Percentiles rank a stretch among this genome's conserved stretches.
Evolutionary conservation across 208 protist genomes (phyloP).

Genomic region (Endotrypanum monterogeii): DNA sequence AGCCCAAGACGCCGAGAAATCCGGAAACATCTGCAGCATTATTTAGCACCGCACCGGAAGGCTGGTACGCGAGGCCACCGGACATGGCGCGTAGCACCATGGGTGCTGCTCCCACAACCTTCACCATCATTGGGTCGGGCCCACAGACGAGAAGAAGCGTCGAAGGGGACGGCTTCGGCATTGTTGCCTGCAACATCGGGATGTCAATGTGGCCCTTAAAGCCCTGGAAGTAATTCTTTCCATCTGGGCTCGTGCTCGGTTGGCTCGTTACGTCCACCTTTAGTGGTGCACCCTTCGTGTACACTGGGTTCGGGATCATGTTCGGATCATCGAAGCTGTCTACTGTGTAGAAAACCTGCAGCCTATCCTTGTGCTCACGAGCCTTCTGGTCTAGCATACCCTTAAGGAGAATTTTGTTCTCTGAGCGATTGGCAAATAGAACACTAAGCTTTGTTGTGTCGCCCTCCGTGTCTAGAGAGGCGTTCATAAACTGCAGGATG

Average conservation of each 20-base stretch:
- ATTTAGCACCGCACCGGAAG: constrained; percentile 72
- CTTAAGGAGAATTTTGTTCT: constrained; percentile 93
- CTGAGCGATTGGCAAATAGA: constrained; percentile 91
- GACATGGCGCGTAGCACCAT: constrained; percentile 73
- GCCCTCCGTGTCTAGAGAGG: constrained; percentile 73
- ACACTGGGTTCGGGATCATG: constrained; percentile 46
- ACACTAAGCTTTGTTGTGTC: constrained; percentile 87
- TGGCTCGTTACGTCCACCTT: constrained; percentile 41
- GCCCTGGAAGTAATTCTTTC: constrained; percentile 74
- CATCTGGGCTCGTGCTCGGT: constrained; percentile 41
- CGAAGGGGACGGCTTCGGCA: constrained; percentile 66
- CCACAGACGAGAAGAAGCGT: constrained; percentile 90
- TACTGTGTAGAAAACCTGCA: constrained; percentile 90
- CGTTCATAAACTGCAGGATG: constrained; percentile 91
- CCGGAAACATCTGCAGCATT: constrained; percentile 80
- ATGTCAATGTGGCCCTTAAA: constrained; percentile 78
- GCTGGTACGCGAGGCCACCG: constrained; percentile 75
- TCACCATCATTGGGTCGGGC: constrained; percentile 85
- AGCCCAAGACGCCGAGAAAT: constrained; percentile 69
- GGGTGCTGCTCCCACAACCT: constrained; percentile 60
- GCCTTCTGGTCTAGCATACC: constrained; percentile 83
- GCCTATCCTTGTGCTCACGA: constrained; percentile 56
- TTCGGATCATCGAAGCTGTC: constrained; percentile 71
- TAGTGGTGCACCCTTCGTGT: constrained; percentile 32
- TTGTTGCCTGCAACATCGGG: constrained; percentile 71